Evolutionary conservation across 1,284 basidiomycete species (phyloP).

Genomic region (Mycena sp.): DNA sequence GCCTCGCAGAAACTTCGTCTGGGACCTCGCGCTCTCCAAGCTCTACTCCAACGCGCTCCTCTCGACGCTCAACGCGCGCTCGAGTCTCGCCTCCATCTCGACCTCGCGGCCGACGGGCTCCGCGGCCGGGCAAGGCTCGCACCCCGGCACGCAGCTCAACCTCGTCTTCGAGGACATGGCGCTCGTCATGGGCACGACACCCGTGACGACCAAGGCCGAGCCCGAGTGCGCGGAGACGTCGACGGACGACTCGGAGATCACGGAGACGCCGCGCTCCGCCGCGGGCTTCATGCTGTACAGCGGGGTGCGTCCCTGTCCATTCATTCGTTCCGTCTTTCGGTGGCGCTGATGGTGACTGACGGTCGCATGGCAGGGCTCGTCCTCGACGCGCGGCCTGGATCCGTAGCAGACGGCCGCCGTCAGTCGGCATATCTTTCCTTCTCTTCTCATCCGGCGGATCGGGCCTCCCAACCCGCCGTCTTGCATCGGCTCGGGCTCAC

Average conservation of each 20-base stretch:
- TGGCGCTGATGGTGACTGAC: too few relatives aligned
- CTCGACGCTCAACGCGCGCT: slow-evolving; percentile 62
- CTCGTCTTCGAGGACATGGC: slow-evolving; percentile 4
- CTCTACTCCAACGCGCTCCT: slow-evolving; percentile 63
- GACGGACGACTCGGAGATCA: not conserved
- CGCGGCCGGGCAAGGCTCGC: too few relatives aligned
- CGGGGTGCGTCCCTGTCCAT: not conserved
- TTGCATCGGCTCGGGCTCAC: too few relatives aligned
- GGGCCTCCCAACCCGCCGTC: too few relatives aligned
- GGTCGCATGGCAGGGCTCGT: too few relatives aligned
- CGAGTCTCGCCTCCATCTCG: slow-evolving; percentile 28
- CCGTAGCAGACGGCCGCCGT: too few relatives aligned
- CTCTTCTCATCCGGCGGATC: too few relatives aligned
- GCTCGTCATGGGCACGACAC: not conserved
- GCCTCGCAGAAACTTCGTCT: slow-evolving; percentile 45
- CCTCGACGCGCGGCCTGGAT: not conserved
- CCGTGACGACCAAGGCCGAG: not conserved
- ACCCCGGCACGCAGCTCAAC: not conserved
- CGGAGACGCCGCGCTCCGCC: not conserved
- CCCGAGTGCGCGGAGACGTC: not conserved
- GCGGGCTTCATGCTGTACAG: not conserved
- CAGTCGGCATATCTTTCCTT: too few relatives aligned
- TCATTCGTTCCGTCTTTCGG: too few relatives aligned
- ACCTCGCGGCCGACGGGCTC: too few relatives aligned
- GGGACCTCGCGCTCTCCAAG: slow-evolving; percentile 62